Evolutionary conservation across 257 asterid genomes (phyloP), one percentile per base, ranked within the genome.

Genomic region (Craterostigma plantagineum): DNA sequence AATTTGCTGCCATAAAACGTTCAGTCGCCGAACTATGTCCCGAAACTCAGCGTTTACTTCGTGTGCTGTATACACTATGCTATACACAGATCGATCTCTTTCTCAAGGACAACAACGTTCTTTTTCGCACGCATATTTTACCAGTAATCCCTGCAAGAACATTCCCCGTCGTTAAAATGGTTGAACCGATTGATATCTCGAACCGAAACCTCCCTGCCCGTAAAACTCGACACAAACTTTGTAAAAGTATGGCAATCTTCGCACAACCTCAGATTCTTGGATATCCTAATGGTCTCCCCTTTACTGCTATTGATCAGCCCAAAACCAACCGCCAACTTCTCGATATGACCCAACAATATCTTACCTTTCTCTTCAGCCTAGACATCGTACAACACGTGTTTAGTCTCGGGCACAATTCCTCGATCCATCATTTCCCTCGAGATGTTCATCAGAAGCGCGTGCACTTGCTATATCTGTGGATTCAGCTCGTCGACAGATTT

Each of bases 121-220:
- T n/a, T n/a, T n/a, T n/a, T n/a, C n/a, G n/a, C n/a, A n/a, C 11
- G 7, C 37, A 34, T 11, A 11, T 34, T 15, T 57, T n/a, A 79
- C 95, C 95, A 84, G 53, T 79, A 84, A 63, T 80, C 96, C 11
- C 65, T 63, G 43, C 96, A 84, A 0, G 96, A 80, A 63, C 96
- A 84, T 12, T 60, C 69, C 38, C 96, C 96, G 34, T 74, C 73
- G 35, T 46, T 69, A 64, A 84, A 84, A 64, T 70, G 82, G 58
- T 84, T 93, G 58, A 69, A 56, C 1, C 93, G 79, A 45, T 84
- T 80, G 16, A 68, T 49, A 62, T 84, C 96, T 55, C 96, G 67
- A 42, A 84, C 93, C 50, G 72, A 49, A 48, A 84, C 68, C 33
- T 80, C 93, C 52, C 82, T 57, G 42, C 46, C 52, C 0, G 77